Conservation (phyloP, 2,329 filamentous ascomycete genomes). For the Ophiostoma sp. region DNA sequence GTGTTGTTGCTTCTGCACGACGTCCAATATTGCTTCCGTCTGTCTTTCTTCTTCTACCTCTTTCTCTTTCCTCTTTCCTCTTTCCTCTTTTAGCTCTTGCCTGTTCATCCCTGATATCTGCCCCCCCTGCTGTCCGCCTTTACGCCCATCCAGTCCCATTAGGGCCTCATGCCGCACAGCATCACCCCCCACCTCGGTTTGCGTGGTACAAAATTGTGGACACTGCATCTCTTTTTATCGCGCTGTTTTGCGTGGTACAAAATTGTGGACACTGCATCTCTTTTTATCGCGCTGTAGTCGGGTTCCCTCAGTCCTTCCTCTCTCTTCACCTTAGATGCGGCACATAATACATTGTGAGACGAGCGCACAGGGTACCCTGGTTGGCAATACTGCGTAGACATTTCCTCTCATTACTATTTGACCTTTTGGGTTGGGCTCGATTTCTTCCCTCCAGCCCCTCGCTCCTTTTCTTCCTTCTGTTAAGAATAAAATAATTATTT, state of each 20-base stretch:
- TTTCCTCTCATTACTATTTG: background rate
- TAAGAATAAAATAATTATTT: too few species aligned
- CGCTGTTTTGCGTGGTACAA: slow-evolving; percentile 11
- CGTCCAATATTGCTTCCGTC: background rate
- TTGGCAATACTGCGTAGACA: background rate
- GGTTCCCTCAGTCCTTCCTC: background rate
- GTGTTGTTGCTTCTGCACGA: background rate
- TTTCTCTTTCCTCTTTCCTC: background rate
- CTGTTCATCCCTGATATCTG: background rate
- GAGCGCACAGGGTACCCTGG: slow-evolving; percentile 10
- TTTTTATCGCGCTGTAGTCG: background rate
- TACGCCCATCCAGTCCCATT: slow-evolving; percentile 5
- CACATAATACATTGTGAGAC: slow-evolving; percentile 15
- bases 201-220: slow-evolving; percentile 15
- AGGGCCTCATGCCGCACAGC: slow-evolving; percentile 13
- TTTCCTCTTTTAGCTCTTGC: background rate
- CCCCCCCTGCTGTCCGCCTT: background rate
- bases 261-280: background rate
- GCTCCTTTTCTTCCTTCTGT: background rate
- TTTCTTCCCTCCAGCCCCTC: background rate
- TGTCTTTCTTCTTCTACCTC: background rate
- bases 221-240: background rate
- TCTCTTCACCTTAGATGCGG: slow-evolving; percentile 5
- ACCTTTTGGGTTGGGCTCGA: background rate
- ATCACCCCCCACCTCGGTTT: slow-evolving; percentile 4